Percentiles rank a stretch among this genome's conserved stretches.
Conservation (phyloP, 257 asterid species). For the Buddleja alternifolia region DNA sequence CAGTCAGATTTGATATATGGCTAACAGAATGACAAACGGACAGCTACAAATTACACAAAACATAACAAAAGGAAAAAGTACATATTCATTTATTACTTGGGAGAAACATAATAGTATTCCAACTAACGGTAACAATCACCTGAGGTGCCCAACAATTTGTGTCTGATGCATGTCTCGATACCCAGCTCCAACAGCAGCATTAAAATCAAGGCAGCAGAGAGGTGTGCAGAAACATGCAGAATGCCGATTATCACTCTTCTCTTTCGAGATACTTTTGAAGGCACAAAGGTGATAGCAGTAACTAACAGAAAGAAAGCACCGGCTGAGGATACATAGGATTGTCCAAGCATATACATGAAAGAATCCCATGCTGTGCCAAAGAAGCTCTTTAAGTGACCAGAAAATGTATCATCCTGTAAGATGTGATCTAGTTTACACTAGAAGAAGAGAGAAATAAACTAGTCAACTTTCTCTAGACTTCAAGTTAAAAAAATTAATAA, state of each 20-base stretch:
- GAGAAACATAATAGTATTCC: conserved; percentile 9
- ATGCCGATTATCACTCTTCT: conserved; percentile 68
- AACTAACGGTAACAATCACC: conserved; percentile 47
- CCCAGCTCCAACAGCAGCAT: conserved; percentile 95
- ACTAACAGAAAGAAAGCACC: conserved; percentile 77
- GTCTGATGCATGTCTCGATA: conserved; percentile 85
- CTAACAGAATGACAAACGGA: no score
- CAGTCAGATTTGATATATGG: no score
- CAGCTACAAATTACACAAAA: background rate
- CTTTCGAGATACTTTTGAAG: conserved; percentile 81
- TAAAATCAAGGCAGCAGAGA: conserved; percentile 87
- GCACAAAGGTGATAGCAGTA: conserved; percentile 78
- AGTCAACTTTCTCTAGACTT: conserved; percentile 24
- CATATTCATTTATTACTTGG: background rate
- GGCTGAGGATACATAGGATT: conserved; percentile 73
- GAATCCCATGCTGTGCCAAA: conserved; percentile 85
- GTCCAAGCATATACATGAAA: conserved; percentile 72
- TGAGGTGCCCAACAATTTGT: conserved; percentile 83
- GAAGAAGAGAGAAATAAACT: conserved; percentile 34
- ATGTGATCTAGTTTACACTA: conserved; percentile 96
- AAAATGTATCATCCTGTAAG: conserved; percentile 77
- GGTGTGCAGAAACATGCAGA: conserved; percentile 92
- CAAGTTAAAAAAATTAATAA: background rate
- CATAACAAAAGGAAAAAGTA: background rate
- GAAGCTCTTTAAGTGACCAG: conserved; percentile 85